Percentiles rank a stretch among this genome's conserved stretches.
phyloP scores from a whole-genome alignment of 2,329 filamentous ascomycete species.

The Diaporthe aspalathi region DNA sequence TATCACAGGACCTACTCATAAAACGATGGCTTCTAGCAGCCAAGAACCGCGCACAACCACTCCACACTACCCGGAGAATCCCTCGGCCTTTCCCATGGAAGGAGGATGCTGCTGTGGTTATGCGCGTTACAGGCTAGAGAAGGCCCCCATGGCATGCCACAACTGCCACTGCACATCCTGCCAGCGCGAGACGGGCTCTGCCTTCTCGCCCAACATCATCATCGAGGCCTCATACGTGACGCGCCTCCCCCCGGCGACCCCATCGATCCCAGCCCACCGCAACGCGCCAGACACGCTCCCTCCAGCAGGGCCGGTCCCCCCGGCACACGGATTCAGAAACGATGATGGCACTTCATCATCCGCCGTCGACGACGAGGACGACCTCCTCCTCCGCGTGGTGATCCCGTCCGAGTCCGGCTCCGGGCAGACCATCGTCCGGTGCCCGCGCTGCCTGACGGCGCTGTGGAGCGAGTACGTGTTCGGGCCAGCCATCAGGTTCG shows the following conservation, averaged over 20 bases:
- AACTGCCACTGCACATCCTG: constrained; percentile 61
- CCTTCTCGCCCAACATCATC: constrained; percentile 54
- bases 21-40: background rate
- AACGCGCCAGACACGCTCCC: constrained; percentile 28
- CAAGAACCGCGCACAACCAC: background rate
- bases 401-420: constrained; percentile 54
- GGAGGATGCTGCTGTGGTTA: constrained; percentile 76
- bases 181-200: constrained; percentile 57
- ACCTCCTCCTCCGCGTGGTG: constrained; percentile 28
- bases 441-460: constrained; percentile 54
- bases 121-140: constrained; percentile 72
- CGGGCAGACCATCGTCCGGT: constrained; percentile 56
- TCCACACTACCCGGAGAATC: constrained; percentile 37
- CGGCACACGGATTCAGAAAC: background rate
- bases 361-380: background rate
- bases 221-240: constrained; percentile 53
- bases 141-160: constrained; percentile 61
- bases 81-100: constrained; percentile 42
- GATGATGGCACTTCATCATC: background rate
- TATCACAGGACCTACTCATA: background rate
- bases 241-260: constrained; percentile 46
- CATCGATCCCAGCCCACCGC: constrained; percentile 40
- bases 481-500: constrained; percentile 49
- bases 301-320: constrained; percentile 27
- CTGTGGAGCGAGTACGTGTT: constrained; percentile 56